Evolutionary conservation across 805 yeast species (phyloP), one percentile per base, ranked within the genome.

Genomic region (Ogataea nitratoaversa): DNA sequence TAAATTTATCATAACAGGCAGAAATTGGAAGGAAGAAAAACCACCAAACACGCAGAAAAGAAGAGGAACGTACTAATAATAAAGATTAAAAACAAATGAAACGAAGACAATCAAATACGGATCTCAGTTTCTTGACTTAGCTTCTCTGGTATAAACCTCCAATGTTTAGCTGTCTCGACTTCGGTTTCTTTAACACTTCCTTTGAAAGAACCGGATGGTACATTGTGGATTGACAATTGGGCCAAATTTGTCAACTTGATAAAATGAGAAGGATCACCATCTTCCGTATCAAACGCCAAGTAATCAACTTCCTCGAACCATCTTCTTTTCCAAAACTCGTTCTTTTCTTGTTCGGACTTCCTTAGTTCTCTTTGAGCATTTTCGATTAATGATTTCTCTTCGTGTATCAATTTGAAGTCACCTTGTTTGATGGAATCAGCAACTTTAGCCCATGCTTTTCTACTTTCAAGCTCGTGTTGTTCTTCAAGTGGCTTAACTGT

Each of bases 371-470:
- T 81, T 69, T 91, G 97, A 19, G 70, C 75, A 55, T 85, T 83
- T 68, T 91, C 99, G 50, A 93, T 74, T 57, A 69, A 66, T 13
- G 89, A 69, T 69, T 91, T 91, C 55, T 84, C 85, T 48, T 70
- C 67, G 57, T 82, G 81, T 50, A 91, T 89, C 48, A 73, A 63
- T 52, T 84, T 86, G 65, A 76, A 87, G 60, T 89, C 83, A 33
- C 91, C 85, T 18, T 66, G 63, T 42, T 72, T 77, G 53, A 89
- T 84, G 13, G 98, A 98, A 8, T 73, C 86, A 0, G 97, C 95
- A 19, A 93, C 98, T 49, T 80, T 76, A 37, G 60, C 54, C 99
- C 99, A 91, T 12, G 97, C 97, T 53, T 70, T 78, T 67, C 96
- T 82, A 42, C 87, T 73, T 66, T 91, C 99, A 52, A 90, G 71